phyloP scores from a whole-genome alignment of 345 rosid species.

The Odontarrhena argentea region DNA sequence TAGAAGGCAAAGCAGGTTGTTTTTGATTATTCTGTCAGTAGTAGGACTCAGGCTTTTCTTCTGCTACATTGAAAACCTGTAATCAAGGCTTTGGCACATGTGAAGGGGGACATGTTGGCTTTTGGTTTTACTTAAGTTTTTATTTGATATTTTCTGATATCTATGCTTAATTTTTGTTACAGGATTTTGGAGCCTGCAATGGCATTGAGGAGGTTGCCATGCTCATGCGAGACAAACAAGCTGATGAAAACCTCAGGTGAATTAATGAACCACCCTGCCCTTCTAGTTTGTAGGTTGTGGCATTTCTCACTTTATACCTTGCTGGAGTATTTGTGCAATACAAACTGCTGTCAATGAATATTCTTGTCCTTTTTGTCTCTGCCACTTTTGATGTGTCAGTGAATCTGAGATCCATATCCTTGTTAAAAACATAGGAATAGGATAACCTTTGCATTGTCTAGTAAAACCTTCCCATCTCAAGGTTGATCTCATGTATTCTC shows the following conservation, averaged over 20 bases:
- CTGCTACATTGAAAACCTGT: background rate
- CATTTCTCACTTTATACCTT: background rate
- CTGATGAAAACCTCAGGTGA: slow-evolving; percentile 92
- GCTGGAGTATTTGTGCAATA: background rate
- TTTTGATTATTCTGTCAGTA: background rate
- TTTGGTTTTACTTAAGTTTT: background rate
- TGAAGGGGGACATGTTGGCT: background rate
- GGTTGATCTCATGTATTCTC: background rate
- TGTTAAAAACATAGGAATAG: background rate
- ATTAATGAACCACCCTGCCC: background rate
- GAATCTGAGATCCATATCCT: background rate
- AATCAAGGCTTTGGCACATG: background rate
- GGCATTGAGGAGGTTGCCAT: slow-evolving; percentile 92
- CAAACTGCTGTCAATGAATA: background rate
- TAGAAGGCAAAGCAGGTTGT: slow-evolving; percentile 3
- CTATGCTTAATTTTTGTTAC: slow-evolving; percentile 10
- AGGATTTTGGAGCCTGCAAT: slow-evolving; percentile 87
- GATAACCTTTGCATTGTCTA: slow-evolving; percentile 14
- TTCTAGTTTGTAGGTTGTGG: background rate
- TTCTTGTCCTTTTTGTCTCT: background rate
- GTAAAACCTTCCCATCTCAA: slow-evolving; percentile 1
- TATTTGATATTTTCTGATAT: background rate
- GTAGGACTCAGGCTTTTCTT: background rate
- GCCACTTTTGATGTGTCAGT: background rate
- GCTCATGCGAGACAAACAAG: slow-evolving; percentile 84